Conservation (phyloP, 176 grass and related monocot genomes). For the Oryza punctata region DNA sequence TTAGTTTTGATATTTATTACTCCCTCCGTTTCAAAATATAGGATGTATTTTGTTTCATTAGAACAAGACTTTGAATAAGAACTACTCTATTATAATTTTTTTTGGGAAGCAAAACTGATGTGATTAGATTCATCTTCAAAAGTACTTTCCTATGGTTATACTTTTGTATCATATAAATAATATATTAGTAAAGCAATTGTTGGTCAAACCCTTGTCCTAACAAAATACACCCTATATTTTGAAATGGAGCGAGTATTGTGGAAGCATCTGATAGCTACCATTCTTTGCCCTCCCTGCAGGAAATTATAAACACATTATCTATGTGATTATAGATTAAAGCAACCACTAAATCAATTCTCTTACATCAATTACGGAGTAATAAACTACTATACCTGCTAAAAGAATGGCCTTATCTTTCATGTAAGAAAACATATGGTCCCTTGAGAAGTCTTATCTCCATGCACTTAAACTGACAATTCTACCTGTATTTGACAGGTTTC, state of each 20-base stretch:
- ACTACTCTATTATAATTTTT: too few species aligned
- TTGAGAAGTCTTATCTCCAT: not conserved
- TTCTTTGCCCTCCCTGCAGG: not conserved
- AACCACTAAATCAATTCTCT: not conserved
- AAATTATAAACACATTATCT: not conserved
- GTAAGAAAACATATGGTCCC: not conserved
- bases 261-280: not conserved
- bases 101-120: too few species aligned
- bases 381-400: not conserved
- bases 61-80: too few species aligned
- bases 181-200: too few species aligned
- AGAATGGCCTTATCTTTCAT: not conserved
- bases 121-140: too few species aligned
- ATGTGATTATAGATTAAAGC: not conserved
- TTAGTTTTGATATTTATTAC: not conserved
- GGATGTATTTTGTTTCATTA: too few species aligned
- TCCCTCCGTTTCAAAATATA: too few species aligned
- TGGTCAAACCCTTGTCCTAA: too few species aligned
- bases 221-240: too few species aligned
- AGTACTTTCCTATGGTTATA: too few species aligned
- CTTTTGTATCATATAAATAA: too few species aligned
- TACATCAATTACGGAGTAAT: not conserved
- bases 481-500: conserved; percentile 49
- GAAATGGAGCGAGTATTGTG: too few species aligned
- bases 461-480: conserved; percentile 8